phyloP scores from a whole-genome alignment of 208 protist genomes.

The Entamoeba invadens region DNA sequence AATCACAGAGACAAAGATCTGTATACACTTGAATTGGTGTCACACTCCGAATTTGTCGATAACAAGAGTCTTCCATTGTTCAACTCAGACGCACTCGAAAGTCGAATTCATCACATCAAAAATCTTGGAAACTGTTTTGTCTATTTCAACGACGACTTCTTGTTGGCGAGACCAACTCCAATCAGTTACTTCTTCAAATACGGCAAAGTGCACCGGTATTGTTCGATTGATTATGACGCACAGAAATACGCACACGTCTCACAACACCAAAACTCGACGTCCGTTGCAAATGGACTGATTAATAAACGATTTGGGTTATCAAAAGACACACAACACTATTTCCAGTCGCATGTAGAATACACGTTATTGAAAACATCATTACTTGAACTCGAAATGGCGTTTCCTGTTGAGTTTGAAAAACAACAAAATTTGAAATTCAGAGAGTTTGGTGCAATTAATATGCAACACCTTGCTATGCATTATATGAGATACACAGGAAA shows the following conservation, averaged over 20 bases:
- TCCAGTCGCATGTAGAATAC: not conserved
- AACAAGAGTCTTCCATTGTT: not conserved
- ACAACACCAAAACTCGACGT: no score
- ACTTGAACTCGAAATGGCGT: not conserved
- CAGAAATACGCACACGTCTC: not conserved
- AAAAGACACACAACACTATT: not conserved
- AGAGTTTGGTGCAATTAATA: not conserved
- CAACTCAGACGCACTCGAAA: not conserved
- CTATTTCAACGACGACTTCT: no score
- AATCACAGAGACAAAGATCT: not conserved
- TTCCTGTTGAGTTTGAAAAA: not conserved
- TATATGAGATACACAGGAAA: not conserved
- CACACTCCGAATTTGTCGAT: not conserved
- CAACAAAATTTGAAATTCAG: not conserved
- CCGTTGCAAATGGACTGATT: not conserved
- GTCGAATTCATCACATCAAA: not conserved
- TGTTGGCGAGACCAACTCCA: not conserved
- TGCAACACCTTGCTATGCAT: not conserved
- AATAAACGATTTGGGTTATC: not conserved
- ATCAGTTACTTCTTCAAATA: not conserved
- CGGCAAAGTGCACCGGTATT: not conserved
- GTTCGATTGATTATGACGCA: not conserved
- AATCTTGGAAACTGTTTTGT: not conserved
- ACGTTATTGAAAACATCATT: not conserved
- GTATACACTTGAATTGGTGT: not conserved